Base-by-base conservation (phyloP, 2,329 filamentous ascomycete genomes). In the Myriosclerotinia duriaeana region DNA sequence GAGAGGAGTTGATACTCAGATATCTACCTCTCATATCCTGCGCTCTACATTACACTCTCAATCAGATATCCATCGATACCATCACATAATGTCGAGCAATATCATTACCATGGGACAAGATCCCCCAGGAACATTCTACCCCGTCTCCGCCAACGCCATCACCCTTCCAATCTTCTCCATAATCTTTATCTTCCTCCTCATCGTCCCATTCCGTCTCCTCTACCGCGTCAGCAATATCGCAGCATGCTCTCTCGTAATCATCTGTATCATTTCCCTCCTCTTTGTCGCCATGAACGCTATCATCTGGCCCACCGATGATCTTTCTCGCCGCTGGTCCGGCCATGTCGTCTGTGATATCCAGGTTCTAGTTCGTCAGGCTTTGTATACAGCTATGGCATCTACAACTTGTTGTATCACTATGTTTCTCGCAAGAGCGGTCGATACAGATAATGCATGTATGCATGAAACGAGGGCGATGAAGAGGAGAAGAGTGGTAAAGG, bases 321-420 rank as follows among this genome's bases (percentile, higher is more conserved):
- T 83, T 15, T 48, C 72, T 0, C 74, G 77, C 7, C 90, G 83
- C 82, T 91, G 82, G 81, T 64, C 66, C 2, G 89, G 89, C 5
- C 73, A 75, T 6, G 82, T 81, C 2, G 82, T 88, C 67, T 91
- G 89, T 76, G 88, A 91, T 74, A 78, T 91, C 59, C 81, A 89
- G 71, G 79, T 83, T 64, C 86, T 87, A 69, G 72, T 90, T 44
- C 80, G 83, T 67, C 78, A 84, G 34, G 85, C 83, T 4, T 77
- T 80, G 11, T 79, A 80, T 22, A 79, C 85, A 0, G 85, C 82
- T 1, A 76, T 86, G 20, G 78, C 84, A 4, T 82, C 83, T 11
- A 79, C 82, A 8, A 73, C 87, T 11, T 77, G 81, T 34, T 85
- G 87, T 73, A 84, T 91, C 60, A 83, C 89, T 67, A 81, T 85